A percentile compares a stretch with the other conserved stretches of the same genome.
These are phyloP conservation scores for Phalaenopsis equestris DNA, from an alignment of 106 monocot species.

Conservation along the genomic window DNA sequence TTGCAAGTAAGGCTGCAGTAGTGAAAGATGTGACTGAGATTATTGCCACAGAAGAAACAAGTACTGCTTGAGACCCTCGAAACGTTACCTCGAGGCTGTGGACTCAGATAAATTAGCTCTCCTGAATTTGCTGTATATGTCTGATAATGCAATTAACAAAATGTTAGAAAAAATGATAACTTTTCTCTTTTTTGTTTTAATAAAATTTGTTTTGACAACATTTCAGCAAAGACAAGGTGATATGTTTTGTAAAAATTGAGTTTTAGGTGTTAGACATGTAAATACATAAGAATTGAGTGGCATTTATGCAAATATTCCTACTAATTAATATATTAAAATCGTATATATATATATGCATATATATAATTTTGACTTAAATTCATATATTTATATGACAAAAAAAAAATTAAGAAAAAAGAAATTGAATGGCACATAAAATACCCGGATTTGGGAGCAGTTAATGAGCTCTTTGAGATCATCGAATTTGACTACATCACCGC, in stretches of 20 bases:
- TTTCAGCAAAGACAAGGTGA: no score
- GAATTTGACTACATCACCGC: slow-evolving; percentile 34
- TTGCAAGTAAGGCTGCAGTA: slow-evolving; percentile 64
- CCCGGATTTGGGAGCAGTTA: slow-evolving; percentile 17
- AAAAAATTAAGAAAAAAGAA: no score
- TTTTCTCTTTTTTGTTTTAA: no score
- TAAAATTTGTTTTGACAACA: no score
- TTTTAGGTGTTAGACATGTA: no score
- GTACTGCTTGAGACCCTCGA: slow-evolving; percentile 48
- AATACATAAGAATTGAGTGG: no score
- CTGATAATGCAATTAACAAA: slow-evolving; percentile 10
- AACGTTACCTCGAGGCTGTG: slow-evolving; percentile 45
- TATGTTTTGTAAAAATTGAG: no score
- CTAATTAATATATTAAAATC: neutral
- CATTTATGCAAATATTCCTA: no score
- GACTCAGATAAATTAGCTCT: slow-evolving; percentile 60
- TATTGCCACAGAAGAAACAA: slow-evolving; percentile 56
- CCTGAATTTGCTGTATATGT: slow-evolving; percentile 65
- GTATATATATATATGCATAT: neutral
- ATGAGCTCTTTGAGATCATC: slow-evolving; percentile 64
- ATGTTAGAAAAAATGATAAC: no score
- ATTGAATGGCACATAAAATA: no score
- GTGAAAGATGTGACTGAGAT: slow-evolving; percentile 62
- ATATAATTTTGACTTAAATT: neutral
- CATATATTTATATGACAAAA: neutral